Percentiles rank a stretch among this genome's conserved stretches.
Evolutionary conservation across 202 grass and related monocot species (phyloP).

Genomic region (Zizania palustris): DNA sequence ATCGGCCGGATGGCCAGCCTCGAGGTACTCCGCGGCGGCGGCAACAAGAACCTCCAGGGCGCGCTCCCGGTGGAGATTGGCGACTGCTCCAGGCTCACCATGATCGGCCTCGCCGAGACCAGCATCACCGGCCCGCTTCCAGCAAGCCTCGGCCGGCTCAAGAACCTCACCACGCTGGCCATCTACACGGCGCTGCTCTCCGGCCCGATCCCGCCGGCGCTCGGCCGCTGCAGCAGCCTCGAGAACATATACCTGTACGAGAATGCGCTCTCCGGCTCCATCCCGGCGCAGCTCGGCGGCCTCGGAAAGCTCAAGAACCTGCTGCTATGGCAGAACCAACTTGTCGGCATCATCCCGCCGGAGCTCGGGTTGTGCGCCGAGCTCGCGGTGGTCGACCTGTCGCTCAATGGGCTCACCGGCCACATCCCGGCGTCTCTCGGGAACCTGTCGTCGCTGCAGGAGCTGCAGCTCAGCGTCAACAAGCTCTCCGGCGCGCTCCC

Average conservation of each 20-base stretch:
- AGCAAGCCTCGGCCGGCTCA: constrained; percentile 55
- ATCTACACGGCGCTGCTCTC: constrained; percentile 82
- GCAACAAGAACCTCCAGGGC: constrained; percentile 82
- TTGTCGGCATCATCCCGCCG: constrained; percentile 73
- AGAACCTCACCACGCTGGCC: constrained; percentile 71
- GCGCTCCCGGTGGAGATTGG: constrained; percentile 67
- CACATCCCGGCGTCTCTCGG: constrained; percentile 69
- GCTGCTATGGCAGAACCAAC: constrained; percentile 86
- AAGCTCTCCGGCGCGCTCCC: constrained; percentile 71
- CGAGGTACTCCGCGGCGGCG: constrained; percentile 66
- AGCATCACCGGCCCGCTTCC: constrained; percentile 75
- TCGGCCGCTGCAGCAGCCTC: constrained; percentile 58
- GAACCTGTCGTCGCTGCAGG: constrained; percentile 52
- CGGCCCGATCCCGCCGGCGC: constrained; percentile 64
- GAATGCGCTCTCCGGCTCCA: constrained; percentile 70
- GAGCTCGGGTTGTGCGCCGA: constrained; percentile 57
- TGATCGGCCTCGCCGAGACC: constrained; percentile 84
- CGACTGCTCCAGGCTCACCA: constrained; percentile 63
- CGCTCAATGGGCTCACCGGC: constrained; percentile 71
- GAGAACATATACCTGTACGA: constrained; percentile 88
- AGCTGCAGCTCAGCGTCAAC: constrained; percentile 90
- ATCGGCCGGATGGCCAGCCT: constrained; percentile 55
- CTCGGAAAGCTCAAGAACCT: constrained; percentile 63
- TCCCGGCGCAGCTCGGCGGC: constrained; percentile 60
- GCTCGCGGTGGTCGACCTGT: constrained; percentile 64